Evolutionary conservation across 106 monocot genomes (phyloP).

Genomic region (Platanthera zijinensis): DNA sequence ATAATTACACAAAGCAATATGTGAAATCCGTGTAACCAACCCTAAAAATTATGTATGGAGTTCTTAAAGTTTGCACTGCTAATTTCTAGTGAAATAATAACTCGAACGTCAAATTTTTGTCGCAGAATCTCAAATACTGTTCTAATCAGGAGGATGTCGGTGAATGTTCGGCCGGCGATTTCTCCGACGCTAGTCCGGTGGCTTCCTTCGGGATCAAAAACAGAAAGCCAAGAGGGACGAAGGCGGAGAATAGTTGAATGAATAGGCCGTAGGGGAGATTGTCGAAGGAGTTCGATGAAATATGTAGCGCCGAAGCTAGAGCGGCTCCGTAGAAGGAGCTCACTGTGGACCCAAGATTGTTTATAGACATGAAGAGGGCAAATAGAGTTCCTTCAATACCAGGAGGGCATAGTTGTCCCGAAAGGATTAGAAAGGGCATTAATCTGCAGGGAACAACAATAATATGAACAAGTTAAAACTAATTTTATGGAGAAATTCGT

Average conservation of each 20-base stretch:
- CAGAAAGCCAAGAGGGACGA: constrained; percentile 51
- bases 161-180: neutral
- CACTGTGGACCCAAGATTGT: constrained; percentile 57
- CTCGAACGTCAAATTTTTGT: too few relatives aligned
- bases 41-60: too few relatives aligned
- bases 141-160: too few relatives aligned
- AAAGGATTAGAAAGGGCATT: constrained; percentile 80
- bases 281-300: constrained; percentile 50
- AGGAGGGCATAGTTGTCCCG: constrained; percentile 73
- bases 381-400: constrained; percentile 89
- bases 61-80: too few relatives aligned
- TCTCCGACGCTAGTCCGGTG: constrained; percentile 24
- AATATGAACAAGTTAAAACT: neutral
- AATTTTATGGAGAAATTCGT: too few relatives aligned
- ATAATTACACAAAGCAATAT: too few relatives aligned
- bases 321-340: constrained; percentile 69
- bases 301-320: constrained; percentile 47
- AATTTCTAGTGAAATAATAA: too few relatives aligned
- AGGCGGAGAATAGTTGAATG: constrained; percentile 39
- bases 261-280: constrained; percentile 42
- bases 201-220: constrained; percentile 72
- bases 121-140: too few relatives aligned
- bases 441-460: constrained; percentile 29
- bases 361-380: constrained; percentile 85
- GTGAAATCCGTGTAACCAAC: too few relatives aligned